Evolutionary conservation across 371 early-diverging fungal species (phyloP).

Genomic region (Circinella minor): DNA sequence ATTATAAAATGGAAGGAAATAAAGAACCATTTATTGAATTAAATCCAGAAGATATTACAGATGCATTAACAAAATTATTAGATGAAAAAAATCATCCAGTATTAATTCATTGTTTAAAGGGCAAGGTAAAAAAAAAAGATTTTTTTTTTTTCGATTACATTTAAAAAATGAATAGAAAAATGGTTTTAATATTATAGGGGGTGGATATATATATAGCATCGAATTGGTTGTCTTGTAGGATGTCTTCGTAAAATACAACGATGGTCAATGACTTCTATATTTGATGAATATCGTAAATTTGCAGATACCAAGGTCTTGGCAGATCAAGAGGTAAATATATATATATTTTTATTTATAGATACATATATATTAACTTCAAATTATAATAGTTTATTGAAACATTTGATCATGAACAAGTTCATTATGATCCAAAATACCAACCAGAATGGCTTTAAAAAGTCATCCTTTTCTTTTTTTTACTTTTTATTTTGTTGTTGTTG

Average conservation of each 20-base stretch:
- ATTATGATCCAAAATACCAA: conserved; percentile 53
- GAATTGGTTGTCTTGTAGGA: conserved; percentile 93
- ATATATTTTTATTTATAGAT: too few species aligned
- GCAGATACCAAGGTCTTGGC: conserved; percentile 91
- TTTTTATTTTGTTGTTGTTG: neutral
- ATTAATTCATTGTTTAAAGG: conserved; percentile 93
- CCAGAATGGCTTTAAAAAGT: conserved; percentile 54
- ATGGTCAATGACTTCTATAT: conserved; percentile 95
- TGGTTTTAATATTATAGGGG: neutral
- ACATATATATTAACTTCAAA: too few species aligned
- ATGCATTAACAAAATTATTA: conserved; percentile 78
- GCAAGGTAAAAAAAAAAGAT: conserved; percentile 65
- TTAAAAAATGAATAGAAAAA: neutral
- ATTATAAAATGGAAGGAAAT: conserved; percentile 85
- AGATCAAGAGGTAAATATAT: conserved; percentile 92
- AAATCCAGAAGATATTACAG: conserved; percentile 76
- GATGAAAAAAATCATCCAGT: conserved; percentile 83
- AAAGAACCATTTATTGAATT: conserved; percentile 95
- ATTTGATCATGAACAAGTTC: conserved; percentile 62
- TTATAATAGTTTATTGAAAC: conserved; percentile 86
- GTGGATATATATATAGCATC: conserved; percentile 67
- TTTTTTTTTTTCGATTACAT: too few species aligned
- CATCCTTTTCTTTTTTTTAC: neutral
- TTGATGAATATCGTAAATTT: conserved; percentile 94
- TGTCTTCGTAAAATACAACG: conserved; percentile 91